Conservation (phyloP, 2,329 filamentous ascomycete genomes). For the Furcasterigmium furcatum region DNA sequence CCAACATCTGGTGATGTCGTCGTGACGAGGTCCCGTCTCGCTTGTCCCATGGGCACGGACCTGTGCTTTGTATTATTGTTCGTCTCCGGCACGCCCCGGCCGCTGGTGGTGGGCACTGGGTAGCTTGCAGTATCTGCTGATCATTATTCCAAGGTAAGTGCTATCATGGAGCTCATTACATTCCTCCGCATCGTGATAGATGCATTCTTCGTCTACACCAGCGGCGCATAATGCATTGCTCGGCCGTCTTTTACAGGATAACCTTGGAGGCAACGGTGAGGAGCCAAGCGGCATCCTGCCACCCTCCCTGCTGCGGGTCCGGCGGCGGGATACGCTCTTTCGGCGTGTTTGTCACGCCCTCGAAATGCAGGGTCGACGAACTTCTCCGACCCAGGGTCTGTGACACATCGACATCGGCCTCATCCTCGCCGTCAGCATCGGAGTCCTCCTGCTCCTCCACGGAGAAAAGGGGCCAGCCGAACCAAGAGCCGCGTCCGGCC, state of each 20-base stretch:
- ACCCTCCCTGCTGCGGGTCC: constrained; percentile 54
- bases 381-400: constrained; percentile 20
- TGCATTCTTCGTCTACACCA: no score
- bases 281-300: constrained; percentile 67
- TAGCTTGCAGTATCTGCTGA: no score
- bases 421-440: constrained; percentile 36
- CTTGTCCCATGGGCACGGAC: no score
- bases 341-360: constrained; percentile 34
- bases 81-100: no score
- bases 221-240: no score
- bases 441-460: constrained; percentile 56
- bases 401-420: constrained; percentile 19
- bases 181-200: no score
- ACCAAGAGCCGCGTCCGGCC: constrained; percentile 53
- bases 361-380: constrained; percentile 32
- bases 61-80: no score
- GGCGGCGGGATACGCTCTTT: constrained; percentile 45
- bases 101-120: no score
- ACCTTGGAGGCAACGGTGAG: constrained; percentile 62
- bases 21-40: background rate
- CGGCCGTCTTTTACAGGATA: constrained; percentile 43
- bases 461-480: constrained; percentile 61
- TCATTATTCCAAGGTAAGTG: no score
- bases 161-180: no score
- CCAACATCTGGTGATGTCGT: background rate